These are phyloP conservation scores for Calonectria montana DNA, from an alignment of 2,329 filamentous ascomycete species.

Conservation along the genomic window DNA sequence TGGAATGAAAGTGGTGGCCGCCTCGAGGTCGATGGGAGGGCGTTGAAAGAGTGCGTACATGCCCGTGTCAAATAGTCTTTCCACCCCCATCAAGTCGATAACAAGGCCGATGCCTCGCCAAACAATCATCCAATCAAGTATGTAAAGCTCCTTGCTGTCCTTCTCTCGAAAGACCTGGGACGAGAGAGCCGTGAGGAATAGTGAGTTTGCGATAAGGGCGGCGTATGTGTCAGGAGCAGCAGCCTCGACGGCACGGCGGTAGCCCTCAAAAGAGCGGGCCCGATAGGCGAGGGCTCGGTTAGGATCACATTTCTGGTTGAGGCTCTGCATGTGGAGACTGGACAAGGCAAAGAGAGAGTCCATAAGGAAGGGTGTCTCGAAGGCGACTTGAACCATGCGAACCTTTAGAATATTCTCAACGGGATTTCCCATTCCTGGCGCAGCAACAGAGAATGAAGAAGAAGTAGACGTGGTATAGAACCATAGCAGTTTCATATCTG, in stretches of 20 bases:
- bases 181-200: slow-evolving; percentile 63
- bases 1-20: slow-evolving; percentile 55
- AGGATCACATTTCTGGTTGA: slow-evolving; percentile 53
- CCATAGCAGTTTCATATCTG: slow-evolving; percentile 67
- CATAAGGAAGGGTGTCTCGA: slow-evolving; percentile 66
- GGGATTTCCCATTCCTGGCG: slow-evolving; percentile 44
- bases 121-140: slow-evolving; percentile 67
- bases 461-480: slow-evolving; percentile 63
- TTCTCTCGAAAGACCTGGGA: slow-evolving; percentile 63
- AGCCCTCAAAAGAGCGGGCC: slow-evolving; percentile 62
- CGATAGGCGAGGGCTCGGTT: slow-evolving; percentile 57
- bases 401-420: slow-evolving; percentile 59
- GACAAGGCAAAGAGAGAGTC: slow-evolving; percentile 64
- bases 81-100: slow-evolving; percentile 49
- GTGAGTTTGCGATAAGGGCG: slow-evolving; percentile 62
- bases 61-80: slow-evolving; percentile 52
- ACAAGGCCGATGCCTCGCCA: slow-evolving; percentile 66
- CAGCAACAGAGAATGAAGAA: slow-evolving; percentile 57
- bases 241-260: slow-evolving; percentile 61
- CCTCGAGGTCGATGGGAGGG: slow-evolving; percentile 59
- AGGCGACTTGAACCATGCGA: slow-evolving; percentile 61
- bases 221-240: slow-evolving; percentile 59
- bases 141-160: slow-evolving; percentile 57
- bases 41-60: slow-evolving; percentile 61
- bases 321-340: slow-evolving; percentile 59